Base-by-base conservation (phyloP, 352 stramenopile genomes). In the Globisporangium paddicum region DNA sequence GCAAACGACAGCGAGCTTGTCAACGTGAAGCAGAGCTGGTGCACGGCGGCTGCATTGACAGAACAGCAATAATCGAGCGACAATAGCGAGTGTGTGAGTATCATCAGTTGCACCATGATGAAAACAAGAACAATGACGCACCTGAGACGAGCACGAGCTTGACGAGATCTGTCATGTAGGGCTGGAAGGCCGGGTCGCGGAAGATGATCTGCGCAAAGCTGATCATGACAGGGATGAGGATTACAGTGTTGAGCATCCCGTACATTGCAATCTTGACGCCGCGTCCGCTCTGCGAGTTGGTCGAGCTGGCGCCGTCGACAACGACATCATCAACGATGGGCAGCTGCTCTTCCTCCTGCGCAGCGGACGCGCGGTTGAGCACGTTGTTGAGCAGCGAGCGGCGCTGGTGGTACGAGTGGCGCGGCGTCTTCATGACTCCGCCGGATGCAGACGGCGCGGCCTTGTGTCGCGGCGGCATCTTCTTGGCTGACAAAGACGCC, bases 191-290 rank as follows among this genome's bases (percentile, higher is more conserved):
- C 13, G 88, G 82, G 60, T 94, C 77, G 35, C 82, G 83, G 60
- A 98, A 99, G 69, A 99, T 98, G 64, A 99, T 97, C 46, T 97
- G 90, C 37, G 95, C 87, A 68, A 98, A 99, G 58, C 95, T 78
- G 71, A 86, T 86, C 76, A 86, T 87, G 44, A 95, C 81, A 6
- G 96, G 95, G 35, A 98, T 85, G 48, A 93, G 82, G 65, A 98
- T 98, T 44, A 98, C 90, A 7, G 94, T 95, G 72, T 98, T 98
- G 60, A 98, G 85, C 38, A 96, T 64, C n/a, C 88, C 88, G 54
- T 96, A 97, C 19, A 97, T 63, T 3, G 68, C 81, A 56, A 93
- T 77, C 64, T 88, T 87, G 67, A 87, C 60, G 50, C 25, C 21
- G 49, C 38, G 76, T 25, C 46, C 76, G 58, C 35, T 49, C 54